Evolutionary conservation across 495 filamentous ascomycete genomes (phyloP).

Genomic region (Penicillium riverlandense): DNA sequence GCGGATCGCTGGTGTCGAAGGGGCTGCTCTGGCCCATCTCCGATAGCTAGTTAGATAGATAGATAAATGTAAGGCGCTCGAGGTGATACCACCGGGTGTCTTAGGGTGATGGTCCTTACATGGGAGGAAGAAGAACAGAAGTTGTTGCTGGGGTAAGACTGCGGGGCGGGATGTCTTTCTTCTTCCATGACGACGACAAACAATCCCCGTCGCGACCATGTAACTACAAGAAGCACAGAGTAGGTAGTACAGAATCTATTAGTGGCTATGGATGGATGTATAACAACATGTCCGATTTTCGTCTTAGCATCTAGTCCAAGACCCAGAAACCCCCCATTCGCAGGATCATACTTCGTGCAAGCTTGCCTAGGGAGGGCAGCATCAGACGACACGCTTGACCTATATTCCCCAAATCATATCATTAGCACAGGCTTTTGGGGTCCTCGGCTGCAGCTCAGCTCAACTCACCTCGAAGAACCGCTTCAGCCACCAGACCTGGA

Average conservation of each 20-base stretch:
- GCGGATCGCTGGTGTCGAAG: conserved; percentile 14
- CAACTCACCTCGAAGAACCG: conserved; percentile 87
- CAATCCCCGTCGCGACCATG: too few relatives aligned
- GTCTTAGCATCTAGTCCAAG: conserved; percentile 2
- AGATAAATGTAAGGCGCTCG: too few relatives aligned
- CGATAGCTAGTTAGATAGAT: too few relatives aligned
- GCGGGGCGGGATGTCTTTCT: too few relatives aligned
- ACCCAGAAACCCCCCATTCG: conserved; percentile 1
- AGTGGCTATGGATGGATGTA: conserved; percentile 17
- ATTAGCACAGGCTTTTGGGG: background rate
- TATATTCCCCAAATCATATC: conserved; percentile 6
- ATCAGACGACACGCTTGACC: conserved; percentile 41
- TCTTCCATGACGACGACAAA: too few relatives aligned
- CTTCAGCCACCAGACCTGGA: conserved; percentile 99
- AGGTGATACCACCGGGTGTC: too few relatives aligned
- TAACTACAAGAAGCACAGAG: too few relatives aligned
- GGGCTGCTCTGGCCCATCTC: conserved; percentile 2
- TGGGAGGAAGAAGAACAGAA: too few relatives aligned
- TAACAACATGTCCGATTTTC: conserved; percentile 10
- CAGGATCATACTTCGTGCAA: background rate
- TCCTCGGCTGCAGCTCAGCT: background rate
- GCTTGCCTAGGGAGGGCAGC: conserved; percentile 2
- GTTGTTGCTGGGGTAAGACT: too few relatives aligned
- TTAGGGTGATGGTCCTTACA: too few relatives aligned
- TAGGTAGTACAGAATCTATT: conserved; percentile 19